Evolutionary conservation across 768 basidiomycete genomes (phyloP), one percentile per base, ranked within the genome.

Genomic region (Hemileccinum rubropunctum): DNA sequence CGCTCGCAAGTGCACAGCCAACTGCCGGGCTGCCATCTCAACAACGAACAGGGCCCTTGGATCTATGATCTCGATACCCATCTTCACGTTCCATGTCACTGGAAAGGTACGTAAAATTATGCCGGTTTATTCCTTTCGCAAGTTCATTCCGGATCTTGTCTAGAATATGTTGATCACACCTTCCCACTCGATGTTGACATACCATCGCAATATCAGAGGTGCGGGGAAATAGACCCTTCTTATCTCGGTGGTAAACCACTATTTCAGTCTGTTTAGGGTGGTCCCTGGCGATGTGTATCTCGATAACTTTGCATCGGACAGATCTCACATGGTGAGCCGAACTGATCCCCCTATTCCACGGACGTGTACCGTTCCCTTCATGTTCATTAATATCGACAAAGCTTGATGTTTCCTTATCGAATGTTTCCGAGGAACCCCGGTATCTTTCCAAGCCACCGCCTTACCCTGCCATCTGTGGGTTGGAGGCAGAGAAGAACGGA

Each of bases 51-150:
- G 44, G 61, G 45, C 36, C 61, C 66, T 40, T 86, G 83, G 84
- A 75, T 86, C 28, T 89, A 88, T 67, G 86, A 89, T 68, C 77
- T 82, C 45, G 86, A 89, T 64, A 81, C 78, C 18, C 56, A 58
- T 35, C 70, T 84, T 38, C 64, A 71, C 10, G 53, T 75, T 48
- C 86, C 86, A 36, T 83, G 77, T 61, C 59, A 62, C 41, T 72
- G 75, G 72, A 60, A 73, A 68, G 77, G 83, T 77, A 60, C 51
- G 72, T 56, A 50, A 50, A 20, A 27, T 23, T 36, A 44, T 42
- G 40, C 27, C 32, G 14, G 26, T 27, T 30, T 40, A 28, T 43
- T 42, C 36, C 27, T 47, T 54, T 51, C 47, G 30, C 42, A 40
- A 38, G 37, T 47, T 56, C 54, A 55, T 53, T 50, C 49, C 57